A percentile compares a stretch with the other conserved stretches of the same genome.
Conservation (phyloP, 331 rosid species). For the Malus hybrid region DNA sequence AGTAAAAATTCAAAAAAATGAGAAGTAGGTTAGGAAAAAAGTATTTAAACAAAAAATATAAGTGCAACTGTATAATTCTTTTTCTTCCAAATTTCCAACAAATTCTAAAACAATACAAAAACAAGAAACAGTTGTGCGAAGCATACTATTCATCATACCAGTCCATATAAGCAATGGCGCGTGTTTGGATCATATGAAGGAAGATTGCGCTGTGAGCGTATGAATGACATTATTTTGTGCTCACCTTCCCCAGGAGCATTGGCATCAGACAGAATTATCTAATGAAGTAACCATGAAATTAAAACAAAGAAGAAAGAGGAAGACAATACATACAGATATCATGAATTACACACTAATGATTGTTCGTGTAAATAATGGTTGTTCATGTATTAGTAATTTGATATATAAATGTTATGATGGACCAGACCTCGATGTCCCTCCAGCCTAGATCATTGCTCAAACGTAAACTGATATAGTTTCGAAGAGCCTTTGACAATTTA, state of each 20-base stretch:
- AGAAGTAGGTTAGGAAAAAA: neutral
- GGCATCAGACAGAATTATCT: slow-evolving; percentile 32
- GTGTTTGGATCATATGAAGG: slow-evolving; percentile 41
- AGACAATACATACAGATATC: neutral
- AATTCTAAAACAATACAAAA: neutral
- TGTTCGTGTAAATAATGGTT: neutral
- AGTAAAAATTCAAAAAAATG: neutral
- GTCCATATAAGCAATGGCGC: slow-evolving; percentile 46
- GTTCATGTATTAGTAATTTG: neutral
- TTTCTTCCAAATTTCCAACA: neutral
- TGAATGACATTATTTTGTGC: slow-evolving; percentile 45
- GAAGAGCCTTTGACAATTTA: slow-evolving; percentile 39
- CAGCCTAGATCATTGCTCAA: slow-evolving; percentile 23
- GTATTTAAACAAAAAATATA: neutral
- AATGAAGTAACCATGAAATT: neutral
- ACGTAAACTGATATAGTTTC: slow-evolving; percentile 12
- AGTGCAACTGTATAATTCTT: neutral
- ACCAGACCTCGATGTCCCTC: slow-evolving; percentile 32
- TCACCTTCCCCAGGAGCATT: slow-evolving; percentile 76
- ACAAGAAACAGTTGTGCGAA: neutral
- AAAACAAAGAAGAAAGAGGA: neutral
- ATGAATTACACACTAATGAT: neutral
- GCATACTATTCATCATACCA: slow-evolving; percentile 18
- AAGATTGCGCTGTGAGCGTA: slow-evolving; percentile 34
- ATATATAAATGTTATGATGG: neutral